Percentiles rank a stretch among this genome's conserved stretches.
Conservation (phyloP, 2,329 filamentous ascomycete genomes). For the Trichoderma koningiopsis region DNA sequence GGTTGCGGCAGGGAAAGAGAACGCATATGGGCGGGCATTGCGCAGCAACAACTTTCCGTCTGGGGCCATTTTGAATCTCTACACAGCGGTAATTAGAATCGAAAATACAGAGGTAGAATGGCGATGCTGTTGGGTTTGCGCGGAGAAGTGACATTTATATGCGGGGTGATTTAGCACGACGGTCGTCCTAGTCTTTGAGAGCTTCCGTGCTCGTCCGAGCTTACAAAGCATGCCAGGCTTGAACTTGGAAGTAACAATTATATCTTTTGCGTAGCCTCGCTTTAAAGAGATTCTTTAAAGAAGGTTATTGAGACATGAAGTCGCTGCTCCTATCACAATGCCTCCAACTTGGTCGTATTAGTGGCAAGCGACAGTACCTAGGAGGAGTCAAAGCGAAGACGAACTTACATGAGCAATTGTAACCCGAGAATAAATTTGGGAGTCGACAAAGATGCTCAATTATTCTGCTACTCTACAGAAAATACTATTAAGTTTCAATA, state of each 20-base stretch:
- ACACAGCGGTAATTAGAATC: not conserved
- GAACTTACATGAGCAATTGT: not conserved
- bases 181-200: not conserved
- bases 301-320: not conserved
- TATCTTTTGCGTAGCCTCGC: not conserved
- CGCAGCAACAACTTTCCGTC: not conserved
- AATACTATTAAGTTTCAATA: no score
- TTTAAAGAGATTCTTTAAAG: not conserved
- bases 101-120: not conserved
- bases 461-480: no score
- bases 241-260: not conserved
- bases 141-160: not conserved
- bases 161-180: not conserved
- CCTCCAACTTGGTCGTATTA: not conserved
- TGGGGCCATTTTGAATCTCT: not conserved
- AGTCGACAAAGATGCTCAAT: not conserved
- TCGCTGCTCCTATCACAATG: not conserved
- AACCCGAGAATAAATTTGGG: not conserved
- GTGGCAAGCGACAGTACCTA: not conserved
- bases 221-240: not conserved
- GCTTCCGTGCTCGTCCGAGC: not conserved
- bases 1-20: not conserved
- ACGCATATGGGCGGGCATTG: not conserved
- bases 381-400: no score
- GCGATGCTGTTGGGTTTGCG: not conserved